phyloP scores from a whole-genome alignment of 352 stramenopile genomes.

The Globisporangium abappressorium region DNA sequence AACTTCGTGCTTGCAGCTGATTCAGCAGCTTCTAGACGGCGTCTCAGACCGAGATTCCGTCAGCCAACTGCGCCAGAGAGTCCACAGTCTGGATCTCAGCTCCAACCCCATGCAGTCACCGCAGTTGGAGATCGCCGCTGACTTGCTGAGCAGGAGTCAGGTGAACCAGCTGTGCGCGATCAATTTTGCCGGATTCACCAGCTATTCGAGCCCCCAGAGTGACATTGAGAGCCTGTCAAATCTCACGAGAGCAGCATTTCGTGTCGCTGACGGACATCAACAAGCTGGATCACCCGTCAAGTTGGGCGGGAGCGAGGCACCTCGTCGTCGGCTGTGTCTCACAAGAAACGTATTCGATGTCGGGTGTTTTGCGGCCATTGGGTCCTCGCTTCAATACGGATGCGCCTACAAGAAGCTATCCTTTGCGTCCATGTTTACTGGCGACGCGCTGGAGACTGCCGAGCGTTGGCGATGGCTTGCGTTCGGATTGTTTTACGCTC shows the following conservation, averaged over 20 bases:
- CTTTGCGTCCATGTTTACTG: too few species aligned
- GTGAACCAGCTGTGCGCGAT: not conserved
- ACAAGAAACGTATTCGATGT: too few species aligned
- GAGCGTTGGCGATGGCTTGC: not conserved
- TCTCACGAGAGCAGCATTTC: not conserved
- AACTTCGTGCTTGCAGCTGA: not conserved
- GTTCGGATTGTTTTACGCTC: not conserved
- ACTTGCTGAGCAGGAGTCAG: not conserved
- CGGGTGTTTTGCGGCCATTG: not conserved
- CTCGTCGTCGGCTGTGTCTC: too few species aligned
- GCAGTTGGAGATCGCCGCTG: not conserved
- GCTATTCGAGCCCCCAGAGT: too few species aligned
- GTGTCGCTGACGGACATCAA: not conserved
- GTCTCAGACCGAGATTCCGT: not conserved
- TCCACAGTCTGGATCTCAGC: too few species aligned
- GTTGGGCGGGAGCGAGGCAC: too few species aligned
- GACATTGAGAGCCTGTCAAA: too few species aligned
- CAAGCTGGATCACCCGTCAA: too few species aligned
- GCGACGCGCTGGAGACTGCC: too few species aligned
- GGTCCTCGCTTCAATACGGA: not conserved
- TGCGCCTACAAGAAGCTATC: constrained; percentile 1
- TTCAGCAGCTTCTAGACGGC: not conserved
- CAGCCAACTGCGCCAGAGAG: too few species aligned
- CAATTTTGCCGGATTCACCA: not conserved
- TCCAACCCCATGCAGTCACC: not conserved